phyloP scores from a whole-genome alignment of 306 rosid genomes.

The Castanea sativa region DNA sequence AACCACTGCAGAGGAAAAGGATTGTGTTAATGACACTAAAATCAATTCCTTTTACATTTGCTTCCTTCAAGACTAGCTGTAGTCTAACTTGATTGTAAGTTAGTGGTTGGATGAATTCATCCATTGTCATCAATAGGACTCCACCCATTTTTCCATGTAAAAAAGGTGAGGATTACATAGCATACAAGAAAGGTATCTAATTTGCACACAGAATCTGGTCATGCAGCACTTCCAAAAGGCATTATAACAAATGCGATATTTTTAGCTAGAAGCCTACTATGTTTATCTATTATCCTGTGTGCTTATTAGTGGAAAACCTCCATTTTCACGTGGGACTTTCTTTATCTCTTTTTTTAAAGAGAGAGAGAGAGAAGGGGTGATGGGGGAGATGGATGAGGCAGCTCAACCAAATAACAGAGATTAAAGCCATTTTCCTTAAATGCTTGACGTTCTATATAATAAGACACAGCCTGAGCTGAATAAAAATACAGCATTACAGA shows the following conservation, averaged over 20 bases:
- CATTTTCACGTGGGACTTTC: too few species aligned
- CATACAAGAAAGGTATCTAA: background rate
- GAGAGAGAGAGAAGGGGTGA: too few species aligned
- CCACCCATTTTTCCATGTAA: background rate
- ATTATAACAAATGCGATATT: background rate
- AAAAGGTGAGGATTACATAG: background rate
- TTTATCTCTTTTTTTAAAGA: too few species aligned
- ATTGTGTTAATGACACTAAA: background rate
- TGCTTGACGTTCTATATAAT: background rate
- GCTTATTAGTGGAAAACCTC: too few species aligned
- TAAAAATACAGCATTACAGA: background rate
- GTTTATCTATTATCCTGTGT: too few species aligned
- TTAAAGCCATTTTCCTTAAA: background rate
- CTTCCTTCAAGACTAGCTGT: too few species aligned
- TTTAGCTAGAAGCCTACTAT: too few species aligned
- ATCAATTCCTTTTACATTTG: background rate
- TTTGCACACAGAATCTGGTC: background rate
- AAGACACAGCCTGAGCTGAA: background rate
- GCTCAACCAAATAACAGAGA: too few species aligned
- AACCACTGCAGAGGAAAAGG: slow-evolving; percentile 44
- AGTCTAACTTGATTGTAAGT: too few species aligned
- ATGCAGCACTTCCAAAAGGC: background rate
- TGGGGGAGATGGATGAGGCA: too few species aligned
- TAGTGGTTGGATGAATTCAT: too few species aligned
- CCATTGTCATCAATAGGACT: background rate